Evolutionary conservation across 1,139 yeast species (phyloP), one percentile per base, ranked within the genome.

Genomic region (Pichia sp.): DNA sequence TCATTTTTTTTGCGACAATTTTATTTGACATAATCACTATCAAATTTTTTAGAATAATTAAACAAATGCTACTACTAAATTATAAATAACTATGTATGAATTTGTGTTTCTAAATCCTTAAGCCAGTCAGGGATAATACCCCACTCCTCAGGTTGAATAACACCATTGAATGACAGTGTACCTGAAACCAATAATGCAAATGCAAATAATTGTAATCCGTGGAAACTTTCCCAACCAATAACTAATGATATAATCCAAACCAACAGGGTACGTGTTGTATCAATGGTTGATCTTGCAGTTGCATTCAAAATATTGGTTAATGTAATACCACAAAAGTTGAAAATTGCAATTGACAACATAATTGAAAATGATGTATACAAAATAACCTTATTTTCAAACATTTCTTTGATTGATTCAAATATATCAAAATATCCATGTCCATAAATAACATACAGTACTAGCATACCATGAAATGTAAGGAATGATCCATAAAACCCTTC

Each of bases 151-250:
- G 64, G 57, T n/a, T 55, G 53, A 46, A 87, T 70, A 1, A 85
- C 86, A 3, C 86, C 87, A 62, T 87, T 87, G 71, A 84, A 87
- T 51, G 86, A 75, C 50, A 87, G 70, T 0, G 95, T 87, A 27
- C 95, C 96, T 57, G 79, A 75, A 5, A 86, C 91, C 53, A 87
- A 70, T 33, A 81, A 63, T 0, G 67, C 71, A 62, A 87, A 87
- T 0, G 95, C 96, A 18, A 77, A 46, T 34, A 83, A 70, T 65
- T 87, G 95, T 55, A 84, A 67, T 41, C 72, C 65, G 38, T 75
- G 74, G 70, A 86, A 87, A 0, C 73, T 61, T 67, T 87, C 95
- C 95, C 95, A 87, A 3, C 95, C 95, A 60, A 87, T 66, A n/a
- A 69, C 51, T 53, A 87, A 70, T 0, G 95, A 88, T n/a, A 84